phyloP scores from a whole-genome alignment of 768 basidiomycete genomes.

The Pholiota conissans region DNA sequence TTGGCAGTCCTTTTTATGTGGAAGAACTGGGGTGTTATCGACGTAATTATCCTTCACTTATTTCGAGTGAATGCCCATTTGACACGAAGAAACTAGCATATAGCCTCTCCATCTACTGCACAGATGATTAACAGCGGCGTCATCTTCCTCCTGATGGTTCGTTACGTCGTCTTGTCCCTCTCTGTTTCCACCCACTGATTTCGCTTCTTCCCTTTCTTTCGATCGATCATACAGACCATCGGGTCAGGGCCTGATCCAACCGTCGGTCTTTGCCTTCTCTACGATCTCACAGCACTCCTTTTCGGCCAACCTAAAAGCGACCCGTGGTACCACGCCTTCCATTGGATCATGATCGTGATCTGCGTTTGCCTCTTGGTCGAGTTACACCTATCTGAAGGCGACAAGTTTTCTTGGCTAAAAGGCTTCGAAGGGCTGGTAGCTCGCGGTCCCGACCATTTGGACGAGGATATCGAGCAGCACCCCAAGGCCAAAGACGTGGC shows the following conservation, averaged over 20 bases:
- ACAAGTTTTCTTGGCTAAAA: conserved; percentile 11
- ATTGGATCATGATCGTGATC: conserved; percentile 21
- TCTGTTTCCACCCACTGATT: background rate
- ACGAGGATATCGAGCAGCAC: conserved; percentile 1
- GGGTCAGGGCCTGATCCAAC: conserved; percentile 39
- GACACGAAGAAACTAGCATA: conserved; percentile 15
- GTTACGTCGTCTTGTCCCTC: conserved; percentile 8
- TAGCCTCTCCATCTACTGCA: conserved; percentile 17
- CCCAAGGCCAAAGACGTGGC: background rate
- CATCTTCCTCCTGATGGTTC: conserved; percentile 30
- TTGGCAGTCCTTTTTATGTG: conserved; percentile 34
- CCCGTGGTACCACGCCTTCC: conserved; percentile 26
- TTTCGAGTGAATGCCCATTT: background rate
- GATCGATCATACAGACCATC: conserved; percentile 23
- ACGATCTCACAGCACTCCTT: conserved; percentile 30
- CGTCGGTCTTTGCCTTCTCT: conserved; percentile 30
- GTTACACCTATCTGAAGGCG: conserved; percentile 11
- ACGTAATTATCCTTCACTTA: conserved; percentile 16
- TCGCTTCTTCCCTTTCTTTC: background rate
- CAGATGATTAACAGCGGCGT: conserved; percentile 26
- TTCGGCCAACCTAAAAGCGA: conserved; percentile 20
- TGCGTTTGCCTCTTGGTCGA: conserved; percentile 16
- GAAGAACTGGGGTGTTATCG: conserved; percentile 30
- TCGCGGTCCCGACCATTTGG: background rate
- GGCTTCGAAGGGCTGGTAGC: conserved; percentile 5